Base-by-base conservation (phyloP, 306 rosid species). In the Quercus berberidifolia region DNA sequence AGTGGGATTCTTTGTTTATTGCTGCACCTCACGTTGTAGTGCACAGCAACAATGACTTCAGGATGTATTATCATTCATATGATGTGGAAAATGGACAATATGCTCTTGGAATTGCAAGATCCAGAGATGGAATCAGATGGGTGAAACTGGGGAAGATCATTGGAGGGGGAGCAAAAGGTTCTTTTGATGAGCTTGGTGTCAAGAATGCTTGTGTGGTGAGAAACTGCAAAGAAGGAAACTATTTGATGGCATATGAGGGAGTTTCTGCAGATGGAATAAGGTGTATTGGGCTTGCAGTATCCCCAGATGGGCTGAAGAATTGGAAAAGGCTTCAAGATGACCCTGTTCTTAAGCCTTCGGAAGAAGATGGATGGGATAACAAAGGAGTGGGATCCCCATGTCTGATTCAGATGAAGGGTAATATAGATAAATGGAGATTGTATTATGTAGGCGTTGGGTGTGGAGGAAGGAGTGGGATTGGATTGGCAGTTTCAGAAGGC, bases 401-500 rank as follows among this genome's bases (percentile, higher is more conserved):
- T 64, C 30, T 82, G 74, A 78, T 82, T n/a, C 74, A 38, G 18
- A 71, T 76, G 78, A 72, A 71, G 26, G 80, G 55, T 3, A 28
- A 82, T 5, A 46, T 0, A 23, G 81, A 71, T 3, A 11, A 60
- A 67, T 76, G 78, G 85, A 63, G 85, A 25, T 26, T 82, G 60
- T 82, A 82, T 51, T 82, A 76, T 28, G 74, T 25, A 43, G 85
- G 85, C 1, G 19, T 63, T 23, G 85, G 78, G 20, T 46, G 72
- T 35, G 74, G 35, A 11, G 78, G 78, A 14, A 82, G 51, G 63
- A 71, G 17, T 11, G 85, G 85, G 58, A 82, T 82, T n/a, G 85
- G 85, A 55, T 62, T 82, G 85, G 81, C 85, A 43, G 41, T 55
- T 23, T 76, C 85, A 43, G 78, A 82, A 33, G 85, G 78, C 14